Base-by-base conservation (phyloP, 768 basidiomycete genomes). In the Kondoa subrosea region DNA sequence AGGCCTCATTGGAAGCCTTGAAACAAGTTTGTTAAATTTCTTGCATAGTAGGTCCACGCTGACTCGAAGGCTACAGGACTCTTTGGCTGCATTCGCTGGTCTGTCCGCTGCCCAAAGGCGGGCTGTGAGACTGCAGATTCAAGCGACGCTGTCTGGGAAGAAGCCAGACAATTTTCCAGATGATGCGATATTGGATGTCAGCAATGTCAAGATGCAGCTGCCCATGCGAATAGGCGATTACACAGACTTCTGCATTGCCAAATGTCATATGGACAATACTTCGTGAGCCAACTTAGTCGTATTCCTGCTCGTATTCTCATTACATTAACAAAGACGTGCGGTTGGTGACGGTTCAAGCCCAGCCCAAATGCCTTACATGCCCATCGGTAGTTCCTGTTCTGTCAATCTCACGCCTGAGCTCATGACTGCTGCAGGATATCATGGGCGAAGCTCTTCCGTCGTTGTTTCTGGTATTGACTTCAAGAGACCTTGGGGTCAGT, bases 361-460 rank as follows among this genome's bases (percentile, higher is more conserved):
- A 12, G 66, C 72, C n/a, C 26, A 66, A 8, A 72, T 66, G 66
- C 50, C 56, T 26, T 57, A 65, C 63, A 34, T 73, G 1, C 72
- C 72, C 0, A 73, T 73, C 29, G n/a, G n/a, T n/a, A n/a, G n/a
- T n/a, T n/a, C n/a, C n/a, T n/a, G n/a, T n/a, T n/a, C n/a, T n/a
- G n/a, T n/a, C n/a, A n/a, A n/a, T n/a, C n/a, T n/a, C n/a, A n/a
- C n/a, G n/a, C n/a, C n/a, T n/a, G n/a, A n/a, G n/a, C n/a, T n/a
- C n/a, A n/a, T n/a, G n/a, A n/a, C n/a, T n/a, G n/a, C n/a, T n/a
- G n/a, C n/a, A n/a, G 72, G 69, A 4, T 73, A 71, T 57, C 69
- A 72, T 34, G 72, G 72, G 8, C 70, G 72, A 0, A 68, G 70
- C 0, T 50, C 66, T 25, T 72, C 72, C 21, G 66, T 72, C 56